These are phyloP conservation scores for Theileria parva DNA, from an alignment of 169 alveolate species.

Conservation along the genomic window DNA sequence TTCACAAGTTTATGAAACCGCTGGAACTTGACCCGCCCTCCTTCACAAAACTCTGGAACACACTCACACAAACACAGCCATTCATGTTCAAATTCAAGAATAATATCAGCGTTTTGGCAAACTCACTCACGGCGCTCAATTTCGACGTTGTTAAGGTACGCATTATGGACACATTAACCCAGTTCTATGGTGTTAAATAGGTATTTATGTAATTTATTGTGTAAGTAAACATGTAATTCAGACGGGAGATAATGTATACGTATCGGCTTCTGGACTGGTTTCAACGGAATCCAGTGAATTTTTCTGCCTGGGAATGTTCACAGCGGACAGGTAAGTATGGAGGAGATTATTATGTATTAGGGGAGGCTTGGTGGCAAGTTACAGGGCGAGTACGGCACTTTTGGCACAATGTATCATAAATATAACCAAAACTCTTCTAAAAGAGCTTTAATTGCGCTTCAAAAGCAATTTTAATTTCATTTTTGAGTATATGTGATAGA, in stretches of 20 bases:
- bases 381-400: conserved; percentile 1
- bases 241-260: conserved; percentile 10
- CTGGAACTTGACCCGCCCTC: conserved; percentile 8
- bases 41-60: conserved; percentile 23
- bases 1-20: conserved; percentile 45
- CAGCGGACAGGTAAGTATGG: conserved; percentile 9
- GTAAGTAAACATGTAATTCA: background rate
- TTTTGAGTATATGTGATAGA: background rate
- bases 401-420: conserved; percentile 13
- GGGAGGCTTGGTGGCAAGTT: conserved; percentile 8
- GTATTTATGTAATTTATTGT: background rate
- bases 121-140: background rate
- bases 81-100: conserved; percentile 1
- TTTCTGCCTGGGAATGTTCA: conserved; percentile 10
- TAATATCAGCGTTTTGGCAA: background rate
- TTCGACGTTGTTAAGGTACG: conserved; percentile 11
- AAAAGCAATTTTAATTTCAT: background rate
- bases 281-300: conserved; percentile 16
- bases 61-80: conserved; percentile 16
- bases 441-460: background rate
- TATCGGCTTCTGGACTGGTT: conserved; percentile 1
- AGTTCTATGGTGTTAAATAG: background rate
- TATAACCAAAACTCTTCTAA: background rate
- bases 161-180: background rate
- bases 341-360: background rate